phyloP scores from a whole-genome alignment of 108 stramenopile genomes.

The Nannochloropsis granulata region DNA sequence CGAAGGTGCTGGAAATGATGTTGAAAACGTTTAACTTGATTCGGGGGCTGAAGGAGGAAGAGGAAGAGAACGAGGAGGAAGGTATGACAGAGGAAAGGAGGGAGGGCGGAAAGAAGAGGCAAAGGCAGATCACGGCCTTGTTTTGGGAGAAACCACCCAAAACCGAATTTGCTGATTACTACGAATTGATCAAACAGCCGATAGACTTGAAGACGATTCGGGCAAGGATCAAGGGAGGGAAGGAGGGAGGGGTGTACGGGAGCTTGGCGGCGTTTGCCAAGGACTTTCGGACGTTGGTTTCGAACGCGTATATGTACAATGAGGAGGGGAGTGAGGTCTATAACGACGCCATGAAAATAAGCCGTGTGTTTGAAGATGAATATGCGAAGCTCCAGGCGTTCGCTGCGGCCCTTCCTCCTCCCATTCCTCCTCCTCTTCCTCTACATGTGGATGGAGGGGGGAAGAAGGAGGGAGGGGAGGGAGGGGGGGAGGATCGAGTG shows the following conservation, averaged over 20 bases:
- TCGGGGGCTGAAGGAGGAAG: too few relatives aligned
- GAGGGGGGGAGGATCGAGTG: not conserved
- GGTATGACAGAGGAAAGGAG: too few relatives aligned
- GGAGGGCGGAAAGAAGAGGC: too few relatives aligned
- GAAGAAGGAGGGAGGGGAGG: too few relatives aligned
- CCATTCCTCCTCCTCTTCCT: too few relatives aligned
- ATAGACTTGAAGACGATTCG: conserved; percentile 13
- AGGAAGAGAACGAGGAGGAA: too few relatives aligned
- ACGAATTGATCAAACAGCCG: conserved; percentile 16
- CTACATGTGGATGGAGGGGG: too few relatives aligned
- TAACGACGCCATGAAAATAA: not conserved
- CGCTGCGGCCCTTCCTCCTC: too few relatives aligned
- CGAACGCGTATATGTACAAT: conserved; percentile 33
- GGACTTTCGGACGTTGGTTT: conserved; percentile 17
- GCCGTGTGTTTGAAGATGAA: too few relatives aligned
- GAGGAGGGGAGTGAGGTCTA: conserved; percentile 25
- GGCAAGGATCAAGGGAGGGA: conserved; percentile 2
- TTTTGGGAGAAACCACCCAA: conserved; percentile 21
- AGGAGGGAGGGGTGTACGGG: conserved; percentile 19
- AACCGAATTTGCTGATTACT: conserved; percentile 14
- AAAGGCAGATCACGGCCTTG: not conserved
- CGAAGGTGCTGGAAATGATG: too few relatives aligned
- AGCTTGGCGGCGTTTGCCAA: conserved; percentile 17
- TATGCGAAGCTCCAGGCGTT: too few relatives aligned
- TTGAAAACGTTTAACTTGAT: too few relatives aligned